Percentiles rank a stretch among this genome's conserved stretches.
Evolutionary conservation across 2,329 filamentous ascomycete genomes (phyloP).

Genomic region (Kalmusia sp.): DNA sequence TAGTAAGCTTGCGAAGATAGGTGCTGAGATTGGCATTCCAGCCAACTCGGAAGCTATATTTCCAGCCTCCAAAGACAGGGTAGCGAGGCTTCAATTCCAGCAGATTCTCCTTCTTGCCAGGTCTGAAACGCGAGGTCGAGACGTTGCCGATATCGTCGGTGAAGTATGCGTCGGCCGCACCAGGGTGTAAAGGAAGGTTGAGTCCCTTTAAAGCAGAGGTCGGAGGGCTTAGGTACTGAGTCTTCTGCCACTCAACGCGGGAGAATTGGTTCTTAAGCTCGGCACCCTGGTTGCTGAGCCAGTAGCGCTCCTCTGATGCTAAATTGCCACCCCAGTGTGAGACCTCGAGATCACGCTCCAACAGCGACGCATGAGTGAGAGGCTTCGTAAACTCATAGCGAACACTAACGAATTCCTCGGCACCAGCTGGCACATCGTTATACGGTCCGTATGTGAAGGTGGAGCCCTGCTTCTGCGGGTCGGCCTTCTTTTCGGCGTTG

Average conservation of each 20-base stretch:
- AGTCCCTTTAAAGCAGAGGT: constrained; percentile 82
- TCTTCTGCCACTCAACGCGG: constrained; percentile 57
- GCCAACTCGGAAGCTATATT: constrained; percentile 94
- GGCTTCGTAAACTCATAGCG: constrained; percentile 97
- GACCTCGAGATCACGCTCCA: constrained; percentile 93
- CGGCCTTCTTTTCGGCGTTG: constrained; percentile 66
- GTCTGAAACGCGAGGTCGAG: constrained; percentile 87
- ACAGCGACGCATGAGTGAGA: constrained; percentile 75
- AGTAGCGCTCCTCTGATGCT: constrained; percentile 93
- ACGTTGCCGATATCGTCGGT: constrained; percentile 97
- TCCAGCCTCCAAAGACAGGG: constrained; percentile 97
- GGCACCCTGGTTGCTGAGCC: constrained; percentile 84
- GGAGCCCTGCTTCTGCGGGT: constrained; percentile 82
- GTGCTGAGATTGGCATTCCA: constrained; percentile 88
- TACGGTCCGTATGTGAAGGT: constrained; percentile 93
- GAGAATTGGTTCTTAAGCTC: constrained; percentile 64
- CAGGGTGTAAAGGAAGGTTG: constrained; percentile 77
- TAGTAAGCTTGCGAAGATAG: constrained; percentile 71
- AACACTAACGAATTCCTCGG: constrained; percentile 73
- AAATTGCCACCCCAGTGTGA: constrained; percentile 98
- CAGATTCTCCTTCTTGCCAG: constrained; percentile 76
- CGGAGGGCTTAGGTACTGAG: constrained; percentile 74
- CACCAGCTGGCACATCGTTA: constrained; percentile 79
- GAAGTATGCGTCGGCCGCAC: constrained; percentile 89
- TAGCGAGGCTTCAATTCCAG: constrained; percentile 93